A percentile compares a stretch with the other conserved stretches of the same genome.
These are phyloP conservation scores for Lenwebbia sp. DNA, from an alignment of 345 rosid species.

Conservation along the genomic window DNA sequence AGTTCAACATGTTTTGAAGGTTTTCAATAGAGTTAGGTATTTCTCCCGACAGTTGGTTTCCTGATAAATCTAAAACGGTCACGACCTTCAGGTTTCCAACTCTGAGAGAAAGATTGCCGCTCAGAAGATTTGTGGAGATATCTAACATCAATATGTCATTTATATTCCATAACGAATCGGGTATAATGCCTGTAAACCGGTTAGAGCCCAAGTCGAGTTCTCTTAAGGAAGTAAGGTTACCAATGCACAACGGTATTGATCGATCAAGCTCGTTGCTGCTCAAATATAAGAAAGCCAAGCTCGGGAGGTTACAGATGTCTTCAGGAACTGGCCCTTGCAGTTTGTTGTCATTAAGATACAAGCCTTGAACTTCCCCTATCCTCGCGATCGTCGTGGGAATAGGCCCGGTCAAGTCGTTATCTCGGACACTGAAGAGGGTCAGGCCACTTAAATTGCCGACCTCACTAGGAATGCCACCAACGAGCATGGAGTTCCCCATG, in stretches of 20 bases:
- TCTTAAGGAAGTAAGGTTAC: neutral
- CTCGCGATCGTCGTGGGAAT: neutral
- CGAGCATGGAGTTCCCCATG: too few relatives aligned
- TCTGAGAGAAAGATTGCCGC: neutral
- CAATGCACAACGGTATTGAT: neutral
- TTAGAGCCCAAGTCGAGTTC: neutral
- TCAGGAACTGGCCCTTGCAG: neutral
- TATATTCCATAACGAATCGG: neutral
- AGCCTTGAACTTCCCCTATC: neutral
- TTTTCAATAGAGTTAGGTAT: conserved; percentile 1
- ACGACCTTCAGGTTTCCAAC: neutral
- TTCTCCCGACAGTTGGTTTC: neutral
- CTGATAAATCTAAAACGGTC: neutral
- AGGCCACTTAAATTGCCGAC: too few relatives aligned
- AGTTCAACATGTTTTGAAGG: neutral
- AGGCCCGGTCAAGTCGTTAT: neutral
- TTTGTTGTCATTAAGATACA: neutral
- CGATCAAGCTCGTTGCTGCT: neutral
- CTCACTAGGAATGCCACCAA: too few relatives aligned
- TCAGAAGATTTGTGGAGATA: neutral
- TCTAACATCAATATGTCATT: neutral
- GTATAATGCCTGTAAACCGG: neutral
- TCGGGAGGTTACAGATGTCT: neutral
- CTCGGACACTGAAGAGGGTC: too few relatives aligned
- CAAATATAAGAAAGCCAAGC: neutral